A percentile compares a stretch with the other conserved stretches of the same genome.
phyloP scores from a whole-genome alignment of 129 eudicot species.

The Arctium minus region DNA sequence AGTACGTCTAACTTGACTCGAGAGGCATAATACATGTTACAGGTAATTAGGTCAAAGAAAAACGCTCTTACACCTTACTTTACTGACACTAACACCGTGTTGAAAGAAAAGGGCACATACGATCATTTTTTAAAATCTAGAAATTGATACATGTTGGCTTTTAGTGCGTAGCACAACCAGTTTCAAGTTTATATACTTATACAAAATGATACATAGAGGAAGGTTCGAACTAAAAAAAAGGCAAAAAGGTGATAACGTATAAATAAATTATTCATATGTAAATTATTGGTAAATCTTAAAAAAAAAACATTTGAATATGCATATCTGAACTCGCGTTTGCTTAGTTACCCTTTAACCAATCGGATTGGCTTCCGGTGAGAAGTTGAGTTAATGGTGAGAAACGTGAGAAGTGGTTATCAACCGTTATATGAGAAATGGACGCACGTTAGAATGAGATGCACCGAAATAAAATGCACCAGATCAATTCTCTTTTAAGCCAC shows the following conservation, averaged over 20 bases:
- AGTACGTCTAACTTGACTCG: not conserved
- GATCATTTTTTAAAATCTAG: not conserved
- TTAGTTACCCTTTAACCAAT: not conserved
- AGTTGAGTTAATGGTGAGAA: no score
- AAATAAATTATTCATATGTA: not conserved
- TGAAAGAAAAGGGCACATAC: not conserved
- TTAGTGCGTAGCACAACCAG: not conserved
- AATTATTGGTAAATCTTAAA: not conserved
- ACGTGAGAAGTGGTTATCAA: no score
- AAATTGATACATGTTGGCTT: not conserved
- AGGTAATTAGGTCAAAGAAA: not conserved
- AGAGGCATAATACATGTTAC: not conserved
- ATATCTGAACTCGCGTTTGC: not conserved
- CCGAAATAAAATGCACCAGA: no score
- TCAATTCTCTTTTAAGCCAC: no score
- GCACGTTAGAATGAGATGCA: no score
- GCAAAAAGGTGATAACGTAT: no score
- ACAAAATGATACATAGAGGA: not conserved
- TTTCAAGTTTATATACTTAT: not conserved
- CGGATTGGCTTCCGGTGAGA: no score
- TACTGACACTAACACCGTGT: not conserved
- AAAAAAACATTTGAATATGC: not conserved
- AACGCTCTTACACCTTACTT: not conserved
- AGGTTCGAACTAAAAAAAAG: not conserved
- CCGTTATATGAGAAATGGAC: no score